Evolutionary conservation across 176 grass and related monocot genomes (phyloP).

Genomic region (Oryza brachyantha): DNA sequence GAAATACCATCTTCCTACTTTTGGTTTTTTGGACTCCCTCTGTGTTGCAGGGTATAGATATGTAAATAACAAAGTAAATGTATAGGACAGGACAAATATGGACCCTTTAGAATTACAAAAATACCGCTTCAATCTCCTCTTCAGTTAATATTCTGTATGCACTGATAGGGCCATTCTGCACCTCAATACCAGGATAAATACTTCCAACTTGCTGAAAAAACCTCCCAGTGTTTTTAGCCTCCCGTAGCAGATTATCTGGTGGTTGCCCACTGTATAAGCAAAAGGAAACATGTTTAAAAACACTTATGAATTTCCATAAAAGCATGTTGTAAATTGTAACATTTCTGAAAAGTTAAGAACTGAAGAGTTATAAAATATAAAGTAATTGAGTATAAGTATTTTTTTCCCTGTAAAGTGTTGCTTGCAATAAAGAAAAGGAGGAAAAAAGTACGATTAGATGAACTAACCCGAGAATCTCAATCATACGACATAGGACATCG

Average conservation of each 20-base stretch:
- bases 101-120: constrained; percentile 18
- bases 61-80: constrained; percentile 18
- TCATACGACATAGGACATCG: constrained; percentile 88
- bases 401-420: not conserved
- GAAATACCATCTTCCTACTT: constrained; percentile 89
- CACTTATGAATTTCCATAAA: constrained; percentile 37
- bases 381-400: constrained; percentile 12
- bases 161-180: constrained; percentile 35
- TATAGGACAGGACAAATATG: constrained; percentile 26
- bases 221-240: constrained; percentile 71
- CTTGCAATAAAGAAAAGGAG: constrained; percentile 12
- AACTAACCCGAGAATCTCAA: constrained; percentile 81
- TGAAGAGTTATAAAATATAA: constrained; percentile 24
- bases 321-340: constrained; percentile 12
- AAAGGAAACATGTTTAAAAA: not conserved
- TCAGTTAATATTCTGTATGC: constrained; percentile 81
- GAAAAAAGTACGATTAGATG: constrained; percentile 20
- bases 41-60: constrained; percentile 36
- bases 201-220: constrained; percentile 87
- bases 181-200: constrained; percentile 49
- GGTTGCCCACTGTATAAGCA: constrained; percentile 68
- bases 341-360: constrained; percentile 7
- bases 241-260: constrained; percentile 79
- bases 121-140: constrained; percentile 76
- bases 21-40: constrained; percentile 79